Evolutionary conservation across 2,329 filamentous ascomycete genomes (phyloP), one percentile per base, ranked within the genome.

Genomic region (Epichloe brachyelytri): DNA sequence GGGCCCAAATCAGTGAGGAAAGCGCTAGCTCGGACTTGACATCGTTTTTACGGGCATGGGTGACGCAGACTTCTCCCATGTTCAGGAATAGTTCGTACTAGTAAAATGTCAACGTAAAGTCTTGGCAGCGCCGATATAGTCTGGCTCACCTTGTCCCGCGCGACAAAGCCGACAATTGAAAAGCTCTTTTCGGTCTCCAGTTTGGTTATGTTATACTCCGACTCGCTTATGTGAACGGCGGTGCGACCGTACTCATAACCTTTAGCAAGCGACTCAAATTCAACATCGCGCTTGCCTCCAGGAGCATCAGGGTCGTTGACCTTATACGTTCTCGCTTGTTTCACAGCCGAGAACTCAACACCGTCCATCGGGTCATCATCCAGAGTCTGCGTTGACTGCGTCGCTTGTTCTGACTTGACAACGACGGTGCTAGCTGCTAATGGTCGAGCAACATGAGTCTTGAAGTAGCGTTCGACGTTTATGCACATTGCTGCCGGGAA

Each of bases 231-330:
- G 57, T 86, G 83, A 1, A 98, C 91, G 2, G 87, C 88, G 0
- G 91, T 96, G 51, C 89, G 79, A 44, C 93, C 93, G 63, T 98
- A 98, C 61, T 88, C 83, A 61, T 91, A 98, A 0, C 93, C 93
- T 64, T 89, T 95, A n/a, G 88, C 88, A 38, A 98, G 75, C 15
- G 88, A 80, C 14, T 95, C 89, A 52, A 82, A 81, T 30, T 86
- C 80, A 26, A 98, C 82, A 49, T 95, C 88, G 50, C 76, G 77
- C 68, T 91, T 95, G 12, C 86, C 86, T 15, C 87, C 88, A 0
- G 85, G 82, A 0, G 82, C 82, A 39, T 78, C 72, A 5, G 84
- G 77, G 54, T 96, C 87, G 38, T 83, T 79, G 53, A 97, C 78
- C 60, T 85, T 84, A 67, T 97, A 98, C 1, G 80, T 80, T 41